Evolutionary conservation across 495 filamentous ascomycete species (phyloP), one percentile per base, ranked within the genome.

Genomic region (Hyaloscypha finlandica): DNA sequence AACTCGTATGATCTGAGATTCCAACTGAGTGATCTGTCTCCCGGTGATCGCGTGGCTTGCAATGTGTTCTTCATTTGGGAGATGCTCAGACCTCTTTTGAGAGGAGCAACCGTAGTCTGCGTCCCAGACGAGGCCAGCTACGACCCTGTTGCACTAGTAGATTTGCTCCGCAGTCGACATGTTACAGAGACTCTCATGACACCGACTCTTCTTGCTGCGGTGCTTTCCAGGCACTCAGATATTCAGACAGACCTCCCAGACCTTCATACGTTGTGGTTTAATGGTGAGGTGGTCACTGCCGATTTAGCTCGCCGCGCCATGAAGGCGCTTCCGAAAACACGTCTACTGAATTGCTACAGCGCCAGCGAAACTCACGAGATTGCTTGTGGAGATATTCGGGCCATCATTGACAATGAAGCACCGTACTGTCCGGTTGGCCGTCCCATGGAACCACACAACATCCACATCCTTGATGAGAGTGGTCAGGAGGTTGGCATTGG

Each of bases 61-160:
- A 91, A 91, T 81, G 88, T 90, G 25, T 91, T 89, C 71, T 91
- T 91, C 73, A 77, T 91, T 59, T 91, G 88, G 88, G 88, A 91
- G 67, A 89, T 90, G n/a, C 64, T 91, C 32, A 84, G 88, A 12
- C 88, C 88, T 12, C 77, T 91, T n/a, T 67, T 91, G 56, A 81
- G 88, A 29, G 88, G 88, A 71, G 88, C 87, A 3, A 89, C 88
- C 2, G 87, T 89, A 4, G 81, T 91, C 6, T 78, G 81, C 1
- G 86, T 91, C 14, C 86, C 88, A 1, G 88, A 91, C 59, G 86
- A 90, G 70, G 83, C 79, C 8, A 90, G 88, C 70, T 91, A 90
- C 68, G 88, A 91, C 64, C 88, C 88, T 3, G 82, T 82, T 25
- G 82, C 85, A 4, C 81, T 91, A 9, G 87, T 89, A n/a, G 85